A percentile compares a stretch with the other conserved stretches of the same genome.
phyloP scores from a whole-genome alignment of 352 stramenopile species.

The Globisporangium nodosum region DNA sequence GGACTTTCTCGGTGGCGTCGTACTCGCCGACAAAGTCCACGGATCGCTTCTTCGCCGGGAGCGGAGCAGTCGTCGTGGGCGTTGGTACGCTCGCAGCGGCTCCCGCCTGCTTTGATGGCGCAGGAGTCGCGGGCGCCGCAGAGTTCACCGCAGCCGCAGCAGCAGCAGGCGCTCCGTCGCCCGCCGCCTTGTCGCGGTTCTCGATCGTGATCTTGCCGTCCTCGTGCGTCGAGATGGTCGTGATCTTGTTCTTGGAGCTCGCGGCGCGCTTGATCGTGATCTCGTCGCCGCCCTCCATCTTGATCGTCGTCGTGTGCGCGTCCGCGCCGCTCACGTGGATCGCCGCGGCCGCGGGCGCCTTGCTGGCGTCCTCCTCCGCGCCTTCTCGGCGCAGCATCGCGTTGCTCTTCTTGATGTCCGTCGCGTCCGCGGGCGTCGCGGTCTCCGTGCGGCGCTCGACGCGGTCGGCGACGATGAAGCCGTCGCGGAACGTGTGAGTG shows the following conservation, averaged over 20 bases:
- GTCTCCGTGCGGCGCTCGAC: conserved; percentile 34
- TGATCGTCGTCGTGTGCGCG: conserved; percentile 62
- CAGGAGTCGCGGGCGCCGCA: neutral
- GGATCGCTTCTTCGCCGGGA: conserved; percentile 3
- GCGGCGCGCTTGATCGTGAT: conserved; percentile 68
- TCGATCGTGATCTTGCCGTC: conserved; percentile 77
- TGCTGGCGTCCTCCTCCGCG: neutral
- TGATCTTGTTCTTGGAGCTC: conserved; percentile 60
- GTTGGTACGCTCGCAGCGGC: neutral
- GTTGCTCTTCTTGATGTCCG: neutral
- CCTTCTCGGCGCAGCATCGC: neutral
- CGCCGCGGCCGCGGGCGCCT: neutral
- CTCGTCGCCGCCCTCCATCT: conserved; percentile 68
- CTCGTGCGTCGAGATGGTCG: conserved; percentile 62
- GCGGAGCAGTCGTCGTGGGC: too few relatives aligned
- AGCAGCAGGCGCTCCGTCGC: neutral
- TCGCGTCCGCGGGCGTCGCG: conserved; percentile 4
- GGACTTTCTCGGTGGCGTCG: conserved; percentile 9
- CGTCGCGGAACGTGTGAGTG: conserved; percentile 59
- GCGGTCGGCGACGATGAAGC: conserved; percentile 60
- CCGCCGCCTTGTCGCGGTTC: conserved; percentile 20
- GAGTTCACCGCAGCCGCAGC: neutral
- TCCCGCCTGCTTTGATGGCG: conserved; percentile 2
- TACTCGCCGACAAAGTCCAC: conserved; percentile 13
- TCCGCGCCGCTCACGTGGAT: conserved; percentile 22